Base-by-base conservation (phyloP, 2,329 filamentous ascomycete species). In the Cytospora piceae region DNA sequence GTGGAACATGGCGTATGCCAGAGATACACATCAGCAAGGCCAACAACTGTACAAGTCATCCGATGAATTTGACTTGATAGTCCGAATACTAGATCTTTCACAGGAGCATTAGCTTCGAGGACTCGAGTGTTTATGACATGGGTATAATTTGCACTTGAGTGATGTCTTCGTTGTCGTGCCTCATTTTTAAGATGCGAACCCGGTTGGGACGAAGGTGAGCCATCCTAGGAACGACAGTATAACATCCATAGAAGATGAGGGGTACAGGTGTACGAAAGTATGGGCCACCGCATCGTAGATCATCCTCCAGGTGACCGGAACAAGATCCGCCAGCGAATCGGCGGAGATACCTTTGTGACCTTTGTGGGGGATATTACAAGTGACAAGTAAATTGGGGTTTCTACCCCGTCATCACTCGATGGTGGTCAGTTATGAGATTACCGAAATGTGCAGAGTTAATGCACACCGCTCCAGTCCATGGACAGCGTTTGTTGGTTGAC, bases 1-100 rank as follows among this genome's bases (percentile, higher is more conserved):
- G 62, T 67, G 66, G 62, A 65, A 67, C 62, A 63, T 57, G 42
- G 62, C 58, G 54, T 42, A 65, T 46, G 58, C 62, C 54, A 55
- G 29, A 42, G 31, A 54, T 37, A 54, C 46, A 67, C 32, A 61
- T 58, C 53, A 58, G 15, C 46, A 49, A 53, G 14, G 11, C 58
- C 58, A 34, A 27, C 55, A 59, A 11, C 27, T 60, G 42, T 27
- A 22, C 12, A 60, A 22, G 46, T 22, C 58, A 37, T 24, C 11
- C 46, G n/a, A 31, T 22, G 20, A 60, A 24, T 12, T 34, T 20
- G 24, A 20, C 17, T 20, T 51, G n/a, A 6, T 49, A 14, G 42
- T 22, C 29, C 46, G 24, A 37, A 20, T 37, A n/a, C 46, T 51
- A 11, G 34, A 7, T 3, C 8, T 11, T 12, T 34, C 39, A 12